phyloP scores from a whole-genome alignment of 768 basidiomycete species.

The Suillus variegatus region DNA sequence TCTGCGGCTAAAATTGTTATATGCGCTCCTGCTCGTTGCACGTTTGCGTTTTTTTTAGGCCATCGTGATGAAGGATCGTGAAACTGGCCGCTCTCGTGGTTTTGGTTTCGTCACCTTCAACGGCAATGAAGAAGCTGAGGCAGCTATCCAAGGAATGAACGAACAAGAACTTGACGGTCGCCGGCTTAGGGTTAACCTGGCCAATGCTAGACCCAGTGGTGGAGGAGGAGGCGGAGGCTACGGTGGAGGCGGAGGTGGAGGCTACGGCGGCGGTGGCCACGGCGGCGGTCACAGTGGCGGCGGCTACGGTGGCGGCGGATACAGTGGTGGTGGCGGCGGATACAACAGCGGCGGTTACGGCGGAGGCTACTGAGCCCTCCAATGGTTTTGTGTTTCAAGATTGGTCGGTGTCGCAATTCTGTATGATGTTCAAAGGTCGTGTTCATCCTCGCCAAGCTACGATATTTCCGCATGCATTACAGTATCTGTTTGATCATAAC shows the following conservation, averaged over 20 bases:
- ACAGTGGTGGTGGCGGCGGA: slow-evolving; percentile 16
- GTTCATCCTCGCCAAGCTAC: slow-evolving; percentile 1
- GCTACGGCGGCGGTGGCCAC: slow-evolving; percentile 11
- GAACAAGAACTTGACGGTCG: slow-evolving; percentile 59
- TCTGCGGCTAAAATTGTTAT: slow-evolving; percentile 26
- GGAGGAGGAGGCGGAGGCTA: slow-evolving; percentile 21
- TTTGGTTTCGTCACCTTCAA: slow-evolving; percentile 56
- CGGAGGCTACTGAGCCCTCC: not conserved
- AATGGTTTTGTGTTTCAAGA: not conserved
- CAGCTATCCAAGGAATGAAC: slow-evolving; percentile 46
- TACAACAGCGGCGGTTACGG: slow-evolving; percentile 10
- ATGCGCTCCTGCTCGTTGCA: slow-evolving; percentile 23
- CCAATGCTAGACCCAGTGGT: slow-evolving; percentile 31
- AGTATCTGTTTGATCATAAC: slow-evolving; percentile 6
- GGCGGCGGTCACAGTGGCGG: slow-evolving; percentile 18
- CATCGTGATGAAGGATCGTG: slow-evolving; percentile 49
- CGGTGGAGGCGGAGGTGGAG: slow-evolving; percentile 11
- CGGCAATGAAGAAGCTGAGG: slow-evolving; percentile 37
- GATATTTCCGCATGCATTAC: slow-evolving; percentile 6
- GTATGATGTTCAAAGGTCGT: slow-evolving; percentile 7
- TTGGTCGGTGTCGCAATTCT: slow-evolving; percentile 4
- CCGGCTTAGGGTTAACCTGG: slow-evolving; percentile 51
- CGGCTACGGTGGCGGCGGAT: slow-evolving; percentile 19
- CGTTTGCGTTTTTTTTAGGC: slow-evolving; percentile 19
- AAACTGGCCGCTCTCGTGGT: slow-evolving; percentile 58